phyloP scores from a whole-genome alignment of 1,284 basidiomycete genomes.

The Microbotryum scabiosae region DNA sequence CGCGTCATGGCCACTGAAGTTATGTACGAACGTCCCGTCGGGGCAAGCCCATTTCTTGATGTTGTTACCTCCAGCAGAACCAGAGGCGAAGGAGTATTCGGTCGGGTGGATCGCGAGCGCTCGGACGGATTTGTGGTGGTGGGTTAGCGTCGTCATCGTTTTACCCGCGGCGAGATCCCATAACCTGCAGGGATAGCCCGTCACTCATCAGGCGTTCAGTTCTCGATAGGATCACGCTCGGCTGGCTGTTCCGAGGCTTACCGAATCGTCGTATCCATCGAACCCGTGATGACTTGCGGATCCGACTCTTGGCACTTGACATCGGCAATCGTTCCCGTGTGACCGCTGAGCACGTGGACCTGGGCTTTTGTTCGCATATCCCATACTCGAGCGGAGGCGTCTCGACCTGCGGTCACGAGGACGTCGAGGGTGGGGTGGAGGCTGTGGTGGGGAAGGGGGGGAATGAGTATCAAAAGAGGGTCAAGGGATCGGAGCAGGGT shows the following conservation, averaged over 20 bases:
- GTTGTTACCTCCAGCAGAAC: slow-evolving; percentile 91
- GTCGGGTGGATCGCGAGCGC: slow-evolving; percentile 88
- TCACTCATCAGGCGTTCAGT: too few species aligned
- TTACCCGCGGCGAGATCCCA: slow-evolving; percentile 99
- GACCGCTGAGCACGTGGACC: slow-evolving; percentile 85
- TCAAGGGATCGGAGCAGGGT: background rate
- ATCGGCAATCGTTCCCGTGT: slow-evolving; percentile 87
- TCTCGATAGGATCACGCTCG: too few species aligned
- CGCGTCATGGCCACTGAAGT: slow-evolving; percentile 90
- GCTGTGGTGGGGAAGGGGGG: slow-evolving; percentile 36
- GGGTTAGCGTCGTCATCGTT: slow-evolving; percentile 87
- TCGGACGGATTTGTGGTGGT: slow-evolving; percentile 97
- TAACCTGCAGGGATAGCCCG: slow-evolving; percentile 57
- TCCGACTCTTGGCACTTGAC: slow-evolving; percentile 93
- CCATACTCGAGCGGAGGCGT: slow-evolving; percentile 94
- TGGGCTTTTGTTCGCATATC: slow-evolving; percentile 97
- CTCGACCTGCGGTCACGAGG: slow-evolving; percentile 86
- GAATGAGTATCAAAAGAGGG: background rate
- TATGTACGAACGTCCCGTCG: slow-evolving; percentile 87
- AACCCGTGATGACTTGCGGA: slow-evolving; percentile 93
- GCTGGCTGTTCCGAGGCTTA: too few species aligned
- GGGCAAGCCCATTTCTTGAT: slow-evolving; percentile 99
- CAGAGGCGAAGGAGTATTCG: slow-evolving; percentile 91
- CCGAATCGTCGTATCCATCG: slow-evolving; percentile 95
- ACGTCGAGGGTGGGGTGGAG: slow-evolving; percentile 94